Evolutionary conservation across 1,284 basidiomycete species (phyloP), one percentile per base, ranked within the genome.

Genomic region (Lentinula novae-zelandiae): DNA sequence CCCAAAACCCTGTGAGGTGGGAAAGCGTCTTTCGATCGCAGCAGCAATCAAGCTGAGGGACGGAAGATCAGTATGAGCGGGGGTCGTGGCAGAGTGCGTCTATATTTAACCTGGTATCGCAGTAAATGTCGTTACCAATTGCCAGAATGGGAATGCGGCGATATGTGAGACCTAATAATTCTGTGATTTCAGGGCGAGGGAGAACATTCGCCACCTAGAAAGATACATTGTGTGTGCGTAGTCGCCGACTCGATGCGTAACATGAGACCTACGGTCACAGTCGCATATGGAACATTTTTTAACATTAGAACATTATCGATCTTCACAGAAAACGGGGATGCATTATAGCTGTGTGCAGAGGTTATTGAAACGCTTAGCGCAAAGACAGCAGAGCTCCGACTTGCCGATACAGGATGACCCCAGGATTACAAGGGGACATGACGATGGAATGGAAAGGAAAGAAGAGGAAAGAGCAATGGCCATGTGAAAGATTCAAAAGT

Each of bases 101-200:
- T 51, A 57, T 15, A 33, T 57, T 57, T 60, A 36, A 70, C 76
- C 73, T 75, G 13, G 79, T 81, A 69, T 83, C 82, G 64, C 79
- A 80, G 67, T 82, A 82, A 0, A 83, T 73, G 64, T 84, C 82
- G 62, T 80, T 81, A 5, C 82, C 83, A 55, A 85, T 82, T 15
- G 82, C 79, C 1, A 84, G 73, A n/a, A 85, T 72, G 13, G 82
- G 82, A 33, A 85, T 82, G 31, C 80, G 76, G 15, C 83, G 79
- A 68, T 85, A 84, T 40, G 70, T 69, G 15, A 85, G 70, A 10
- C 82, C 83, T 13, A 85, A 71, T 1, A 77, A 66, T 20, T 78
- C 76, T 48, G 79, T 76, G 57, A 86, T 76, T 66, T 82, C 82
- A 7, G 82, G 79, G 15, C 83, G 82, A 54, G 84, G 83, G n/a